Evolutionary conservation across 202 grass and related monocot genomes (phyloP).

Genomic region (Saccharum hybrid): DNA sequence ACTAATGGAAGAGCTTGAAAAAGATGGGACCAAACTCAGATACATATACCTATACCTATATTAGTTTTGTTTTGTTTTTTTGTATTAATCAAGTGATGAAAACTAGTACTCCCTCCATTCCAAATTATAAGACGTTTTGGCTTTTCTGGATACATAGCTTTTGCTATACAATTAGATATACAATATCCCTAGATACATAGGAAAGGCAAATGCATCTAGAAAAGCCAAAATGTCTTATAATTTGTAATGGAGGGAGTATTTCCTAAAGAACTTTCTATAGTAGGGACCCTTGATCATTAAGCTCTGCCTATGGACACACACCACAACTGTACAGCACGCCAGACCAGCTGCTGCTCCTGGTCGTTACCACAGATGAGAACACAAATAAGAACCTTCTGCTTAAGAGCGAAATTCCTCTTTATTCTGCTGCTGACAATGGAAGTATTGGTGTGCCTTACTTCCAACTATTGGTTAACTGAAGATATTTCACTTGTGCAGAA

Average conservation of each 20-base stretch:
- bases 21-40: neutral
- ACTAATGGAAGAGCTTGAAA: neutral
- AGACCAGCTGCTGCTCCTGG: neutral
- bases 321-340: neutral
- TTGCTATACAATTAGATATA: neutral
- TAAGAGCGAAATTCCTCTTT: neutral
- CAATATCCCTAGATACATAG: neutral
- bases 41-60: neutral
- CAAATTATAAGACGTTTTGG: neutral
- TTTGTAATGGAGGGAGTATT: neutral
- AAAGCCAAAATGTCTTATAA: neutral
- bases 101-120: neutral
- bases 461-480: conserved; percentile 31
- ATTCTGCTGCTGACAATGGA: conserved; percentile 3
- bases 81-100: neutral
- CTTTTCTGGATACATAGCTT: neutral
- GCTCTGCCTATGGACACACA: neutral
- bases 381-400: neutral
- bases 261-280: conserved; percentile 11
- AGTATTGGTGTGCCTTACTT: conserved; percentile 3
- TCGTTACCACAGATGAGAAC: neutral
- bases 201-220: neutral
- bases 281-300: neutral
- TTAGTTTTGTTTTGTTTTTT: neutral
- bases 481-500: conserved; percentile 24